phyloP scores from a whole-genome alignment of 2,329 filamentous ascomycete genomes.

The Lasiodiplodia citricola region DNA sequence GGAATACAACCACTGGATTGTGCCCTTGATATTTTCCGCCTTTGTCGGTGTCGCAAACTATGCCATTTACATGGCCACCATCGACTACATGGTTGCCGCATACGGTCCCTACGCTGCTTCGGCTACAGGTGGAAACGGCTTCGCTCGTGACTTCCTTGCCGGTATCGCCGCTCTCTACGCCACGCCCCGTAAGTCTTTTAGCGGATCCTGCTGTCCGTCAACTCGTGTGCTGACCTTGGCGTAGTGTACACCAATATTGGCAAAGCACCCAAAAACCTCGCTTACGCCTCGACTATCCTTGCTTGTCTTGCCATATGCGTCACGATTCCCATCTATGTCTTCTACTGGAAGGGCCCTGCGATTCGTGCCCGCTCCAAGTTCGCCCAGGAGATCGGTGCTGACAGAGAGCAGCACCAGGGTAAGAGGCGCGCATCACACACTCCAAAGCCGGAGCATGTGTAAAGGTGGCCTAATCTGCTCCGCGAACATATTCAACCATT shows the following conservation, averaged over 20 bases:
- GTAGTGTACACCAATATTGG: constrained; percentile 40
- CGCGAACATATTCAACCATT: not conserved
- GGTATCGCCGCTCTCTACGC: constrained; percentile 73
- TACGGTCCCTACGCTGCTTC: constrained; percentile 76
- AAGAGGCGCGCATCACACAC: constrained; percentile 28
- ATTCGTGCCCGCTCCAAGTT: constrained; percentile 60
- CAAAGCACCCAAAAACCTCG: constrained; percentile 48
- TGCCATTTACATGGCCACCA: constrained; percentile 75
- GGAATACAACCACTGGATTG: constrained; percentile 66
- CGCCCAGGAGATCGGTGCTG: constrained; percentile 51
- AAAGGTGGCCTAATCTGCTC: not conserved
- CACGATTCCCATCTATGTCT: constrained; percentile 59
- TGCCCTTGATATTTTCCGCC: constrained; percentile 66
- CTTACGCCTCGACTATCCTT: constrained; percentile 61
- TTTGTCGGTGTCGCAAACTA: constrained; percentile 77
- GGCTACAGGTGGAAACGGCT: constrained; percentile 77
- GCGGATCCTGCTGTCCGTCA: constrained; percentile 23
- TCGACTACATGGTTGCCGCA: constrained; percentile 77
- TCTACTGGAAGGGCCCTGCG: constrained; percentile 62
- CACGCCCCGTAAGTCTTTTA: constrained; percentile 51
- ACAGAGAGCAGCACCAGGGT: constrained; percentile 36
- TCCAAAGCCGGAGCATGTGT: not conserved
- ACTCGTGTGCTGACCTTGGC: constrained; percentile 29
- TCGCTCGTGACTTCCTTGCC: constrained; percentile 74
- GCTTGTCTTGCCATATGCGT: constrained; percentile 57